phyloP scores from a whole-genome alignment of 2,329 filamentous ascomycete genomes.

The Colletotrichum shisoi region DNA sequence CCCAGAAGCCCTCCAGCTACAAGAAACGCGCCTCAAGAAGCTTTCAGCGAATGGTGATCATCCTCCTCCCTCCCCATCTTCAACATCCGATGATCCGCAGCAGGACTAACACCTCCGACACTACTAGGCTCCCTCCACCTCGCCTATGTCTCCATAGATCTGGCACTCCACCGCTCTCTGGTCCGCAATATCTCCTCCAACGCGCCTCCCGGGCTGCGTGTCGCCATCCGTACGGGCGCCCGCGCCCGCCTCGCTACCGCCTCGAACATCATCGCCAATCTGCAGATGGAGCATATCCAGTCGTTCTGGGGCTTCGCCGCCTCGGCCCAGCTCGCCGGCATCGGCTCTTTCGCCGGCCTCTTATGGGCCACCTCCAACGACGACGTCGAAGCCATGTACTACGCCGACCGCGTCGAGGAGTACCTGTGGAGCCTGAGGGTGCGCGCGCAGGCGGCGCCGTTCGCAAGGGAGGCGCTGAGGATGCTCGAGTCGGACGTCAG shows the following conservation, averaged over 20 bases:
- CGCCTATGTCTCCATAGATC: slow-evolving; percentile 61
- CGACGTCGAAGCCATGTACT: slow-evolving; percentile 52
- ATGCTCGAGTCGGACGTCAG: slow-evolving; percentile 48
- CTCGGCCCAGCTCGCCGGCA: slow-evolving; percentile 54
- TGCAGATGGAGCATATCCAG: slow-evolving; percentile 56
- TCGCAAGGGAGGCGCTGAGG: slow-evolving; percentile 51
- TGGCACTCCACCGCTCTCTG: slow-evolving; percentile 60
- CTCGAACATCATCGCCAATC: slow-evolving; percentile 52
- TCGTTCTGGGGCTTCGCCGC: slow-evolving; percentile 58
- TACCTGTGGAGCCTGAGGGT: slow-evolving; percentile 55
- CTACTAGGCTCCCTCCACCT: slow-evolving; percentile 55
- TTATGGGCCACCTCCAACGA: slow-evolving; percentile 52
- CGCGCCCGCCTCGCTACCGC: slow-evolving; percentile 52
- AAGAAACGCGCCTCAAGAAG: slow-evolving; percentile 52
- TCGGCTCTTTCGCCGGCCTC: slow-evolving; percentile 53
- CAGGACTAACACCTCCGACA: slow-evolving; percentile 44
- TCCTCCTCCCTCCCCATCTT: slow-evolving; percentile 20
- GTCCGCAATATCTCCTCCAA: slow-evolving; percentile 53
- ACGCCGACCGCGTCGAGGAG: slow-evolving; percentile 51
- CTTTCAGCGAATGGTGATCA: slow-evolving; percentile 48
- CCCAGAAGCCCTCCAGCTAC: slow-evolving; percentile 56
- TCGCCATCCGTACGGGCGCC: slow-evolving; percentile 50
- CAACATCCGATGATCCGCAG: not conserved
- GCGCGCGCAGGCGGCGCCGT: slow-evolving; percentile 50
- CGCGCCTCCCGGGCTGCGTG: slow-evolving; percentile 45